These are phyloP conservation scores for Elongisporangium undulatum DNA, from an alignment of 352 stramenopile genomes.

Conservation along the genomic window DNA sequence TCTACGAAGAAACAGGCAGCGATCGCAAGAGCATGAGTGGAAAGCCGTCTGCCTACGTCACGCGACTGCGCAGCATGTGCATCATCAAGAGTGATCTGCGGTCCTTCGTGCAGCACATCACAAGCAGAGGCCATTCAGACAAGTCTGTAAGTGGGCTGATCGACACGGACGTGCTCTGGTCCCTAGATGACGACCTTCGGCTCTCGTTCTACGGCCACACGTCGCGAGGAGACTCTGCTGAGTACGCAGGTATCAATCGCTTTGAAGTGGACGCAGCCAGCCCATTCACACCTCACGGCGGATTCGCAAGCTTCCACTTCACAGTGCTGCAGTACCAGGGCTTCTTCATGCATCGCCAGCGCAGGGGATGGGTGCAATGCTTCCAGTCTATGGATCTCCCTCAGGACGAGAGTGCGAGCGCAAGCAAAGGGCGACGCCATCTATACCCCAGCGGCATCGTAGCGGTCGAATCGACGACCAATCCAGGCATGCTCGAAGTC, in stretches of 20 bases:
- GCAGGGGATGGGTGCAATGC: conserved; percentile 19
- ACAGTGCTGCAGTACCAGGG: conserved; percentile 18
- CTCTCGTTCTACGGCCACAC: background rate
- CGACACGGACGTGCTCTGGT: background rate
- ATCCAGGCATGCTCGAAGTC: conserved; percentile 1
- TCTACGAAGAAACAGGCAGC: background rate
- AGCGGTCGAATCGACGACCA: background rate
- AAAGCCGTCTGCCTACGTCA: background rate
- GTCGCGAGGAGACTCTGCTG: background rate
- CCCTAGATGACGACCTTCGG: background rate
- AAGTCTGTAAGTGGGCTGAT: background rate
- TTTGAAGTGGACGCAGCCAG: background rate
- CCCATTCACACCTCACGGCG: background rate
- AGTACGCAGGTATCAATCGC: background rate
- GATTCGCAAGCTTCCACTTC: conserved; percentile 5
- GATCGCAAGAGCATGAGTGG: background rate
- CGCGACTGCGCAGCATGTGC: background rate
- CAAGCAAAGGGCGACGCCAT: background rate
- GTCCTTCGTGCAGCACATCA: background rate
- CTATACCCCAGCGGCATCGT: conserved; percentile 6
- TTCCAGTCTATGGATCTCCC: conserved; percentile 20
- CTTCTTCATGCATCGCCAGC: conserved; percentile 14
- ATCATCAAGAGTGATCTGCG: background rate
- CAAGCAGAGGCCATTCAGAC: background rate
- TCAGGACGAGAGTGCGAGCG: background rate